These are phyloP conservation scores for Tetrahymena elliotti DNA, from an alignment of 73 alveolate species.

Conservation along the genomic window DNA sequence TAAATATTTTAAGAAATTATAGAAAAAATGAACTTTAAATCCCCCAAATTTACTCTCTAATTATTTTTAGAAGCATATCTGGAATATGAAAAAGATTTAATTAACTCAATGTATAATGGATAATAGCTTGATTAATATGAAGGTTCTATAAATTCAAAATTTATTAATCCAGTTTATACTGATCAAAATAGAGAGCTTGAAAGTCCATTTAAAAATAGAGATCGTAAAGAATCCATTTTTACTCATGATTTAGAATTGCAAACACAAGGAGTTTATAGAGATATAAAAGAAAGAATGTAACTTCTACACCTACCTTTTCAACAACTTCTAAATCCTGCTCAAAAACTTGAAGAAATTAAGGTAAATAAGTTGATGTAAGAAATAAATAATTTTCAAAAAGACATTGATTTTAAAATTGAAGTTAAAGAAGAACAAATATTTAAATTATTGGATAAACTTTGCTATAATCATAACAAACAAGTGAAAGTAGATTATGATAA, in stretches of 20 bases:
- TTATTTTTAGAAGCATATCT: not conserved
- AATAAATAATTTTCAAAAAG: not conserved
- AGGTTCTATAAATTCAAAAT: not conserved
- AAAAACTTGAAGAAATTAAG: not conserved
- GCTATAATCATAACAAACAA: not conserved
- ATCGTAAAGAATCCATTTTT: not conserved
- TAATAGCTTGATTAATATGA: not conserved
- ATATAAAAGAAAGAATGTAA: not conserved
- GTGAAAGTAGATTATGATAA: not conserved
- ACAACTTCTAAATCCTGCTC: not conserved
- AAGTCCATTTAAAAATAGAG: not conserved
- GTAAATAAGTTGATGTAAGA: not conserved
- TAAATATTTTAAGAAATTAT: not conserved
- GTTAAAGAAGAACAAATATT: not conserved
- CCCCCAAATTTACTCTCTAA: not conserved
- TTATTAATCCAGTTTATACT: not conserved
- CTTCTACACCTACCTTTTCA: not conserved
- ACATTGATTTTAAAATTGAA: not conserved
- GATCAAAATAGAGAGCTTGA: not conserved
- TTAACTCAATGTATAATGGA: not conserved
- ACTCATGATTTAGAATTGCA: not conserved
- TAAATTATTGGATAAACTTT: not conserved
- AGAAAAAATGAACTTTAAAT: not conserved
- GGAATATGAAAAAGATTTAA: not conserved
- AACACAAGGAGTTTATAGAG: not conserved